Base-by-base conservation (phyloP, 345 rosid genomes). In the Fremontodendron californicum region DNA sequence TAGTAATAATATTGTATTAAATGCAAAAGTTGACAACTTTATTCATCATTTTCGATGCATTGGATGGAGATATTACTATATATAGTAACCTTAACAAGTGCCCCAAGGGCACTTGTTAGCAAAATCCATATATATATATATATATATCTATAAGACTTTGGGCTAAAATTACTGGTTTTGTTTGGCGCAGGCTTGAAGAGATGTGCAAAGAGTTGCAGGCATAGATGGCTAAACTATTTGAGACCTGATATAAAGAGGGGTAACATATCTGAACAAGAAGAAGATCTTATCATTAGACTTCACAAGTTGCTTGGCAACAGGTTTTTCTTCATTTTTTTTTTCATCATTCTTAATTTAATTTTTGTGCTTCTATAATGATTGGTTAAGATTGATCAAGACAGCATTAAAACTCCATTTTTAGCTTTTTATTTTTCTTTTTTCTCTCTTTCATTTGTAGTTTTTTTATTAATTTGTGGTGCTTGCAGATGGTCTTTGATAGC, bases 181-280 rank as follows among this genome's bases (percentile, higher is more conserved):
- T 12, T 4, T 51, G 73, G 33, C 2, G 16, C 57, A 77, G 84
- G 81, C 23, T 68, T 78, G 0, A 83, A 62, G 81, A 63, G 85
- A 67, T 67, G 88, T 19, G 86, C 84, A 23, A 86, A 83, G 82
- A 86, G 88, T 72, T 86, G 88, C 77, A 80, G 88, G 37, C 80
- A 83, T 3, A 40, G 86, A 6, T 86, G 88, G 88, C 71, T 83
- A 51, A 86, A 86, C 71, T 83, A 86, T 21, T 74, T 83, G 61
- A 81, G 84, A 45, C 88, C 88, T 6, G 82, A 83, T 52, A 83
- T 85, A 80, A 85, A 82, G 73, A 79, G 88, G 54, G 88, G 88
- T 6, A 81, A 86, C 63, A 81, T 86, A 49, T 23, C 86, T 7
- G 52, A 58, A 2, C 84, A 83, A 19, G 88, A 86, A 78, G 88